A percentile compares a stretch with the other conserved stretches of the same genome.
These are phyloP conservation scores for Durotheca rogersii DNA, from an alignment of 495 filamentous ascomycete genomes.

Conservation along the genomic window DNA sequence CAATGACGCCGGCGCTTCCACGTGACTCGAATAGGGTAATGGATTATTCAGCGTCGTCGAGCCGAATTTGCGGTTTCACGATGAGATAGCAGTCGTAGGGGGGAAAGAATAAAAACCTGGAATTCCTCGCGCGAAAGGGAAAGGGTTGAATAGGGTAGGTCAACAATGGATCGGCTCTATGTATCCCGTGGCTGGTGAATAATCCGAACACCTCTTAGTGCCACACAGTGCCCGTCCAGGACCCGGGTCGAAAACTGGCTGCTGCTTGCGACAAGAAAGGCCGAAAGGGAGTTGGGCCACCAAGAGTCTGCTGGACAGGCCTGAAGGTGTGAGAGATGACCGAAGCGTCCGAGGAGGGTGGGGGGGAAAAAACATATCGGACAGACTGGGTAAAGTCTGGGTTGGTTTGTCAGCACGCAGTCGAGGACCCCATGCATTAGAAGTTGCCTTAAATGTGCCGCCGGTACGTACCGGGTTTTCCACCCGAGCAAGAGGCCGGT, in stretches of 20 bases:
- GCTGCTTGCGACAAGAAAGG: slow-evolving; percentile 11
- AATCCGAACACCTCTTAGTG: slow-evolving; percentile 3
- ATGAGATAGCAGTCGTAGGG: background rate
- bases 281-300: slow-evolving; percentile 6
- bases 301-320: no score
- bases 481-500: no score
- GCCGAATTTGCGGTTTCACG: background rate
- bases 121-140: slow-evolving; percentile 3
- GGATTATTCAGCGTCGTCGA: slow-evolving; percentile 24
- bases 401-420: no score
- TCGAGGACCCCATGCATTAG: no score
- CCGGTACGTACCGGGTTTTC: no score
- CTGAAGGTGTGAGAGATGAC: slow-evolving; percentile 13
- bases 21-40: slow-evolving; percentile 32
- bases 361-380: slow-evolving; percentile 13
- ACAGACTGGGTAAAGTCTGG: no score
- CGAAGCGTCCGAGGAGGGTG: slow-evolving; percentile 28
- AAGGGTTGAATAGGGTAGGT: slow-evolving; percentile 4
- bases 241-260: background rate
- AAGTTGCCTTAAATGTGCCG: no score
- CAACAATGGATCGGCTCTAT: background rate
- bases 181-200: slow-evolving; percentile 25
- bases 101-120: slow-evolving; percentile 9
- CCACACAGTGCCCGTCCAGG: slow-evolving; percentile 27
- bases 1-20: slow-evolving; percentile 28